Evolutionary conservation across 2,329 filamentous ascomycete species (phyloP).

Genomic region (Pyrenophora tritici-repentis): DNA sequence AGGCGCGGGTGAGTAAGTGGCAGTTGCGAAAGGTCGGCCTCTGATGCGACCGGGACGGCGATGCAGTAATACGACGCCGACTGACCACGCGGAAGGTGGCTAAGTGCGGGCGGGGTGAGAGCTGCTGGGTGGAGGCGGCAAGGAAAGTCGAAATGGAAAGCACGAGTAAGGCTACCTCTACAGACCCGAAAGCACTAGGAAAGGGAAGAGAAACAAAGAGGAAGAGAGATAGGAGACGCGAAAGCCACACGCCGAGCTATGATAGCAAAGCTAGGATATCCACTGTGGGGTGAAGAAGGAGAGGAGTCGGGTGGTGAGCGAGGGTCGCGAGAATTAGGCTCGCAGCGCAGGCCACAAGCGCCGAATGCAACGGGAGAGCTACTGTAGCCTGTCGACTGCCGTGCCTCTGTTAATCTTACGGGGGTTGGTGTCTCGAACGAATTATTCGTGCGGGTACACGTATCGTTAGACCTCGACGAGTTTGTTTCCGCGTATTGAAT

Average conservation of each 20-base stretch:
- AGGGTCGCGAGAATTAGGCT: slow-evolving; percentile 35
- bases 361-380: slow-evolving; percentile 23
- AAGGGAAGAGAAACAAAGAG: slow-evolving; percentile 46
- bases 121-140: slow-evolving; percentile 31
- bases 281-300: slow-evolving; percentile 45
- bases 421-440: background rate
- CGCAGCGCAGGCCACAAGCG: slow-evolving; percentile 24
- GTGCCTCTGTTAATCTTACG: slow-evolving; percentile 6
- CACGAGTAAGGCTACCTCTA: slow-evolving; percentile 32
- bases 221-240: slow-evolving; percentile 43
- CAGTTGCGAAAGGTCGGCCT: slow-evolving; percentile 3
- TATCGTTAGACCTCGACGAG: background rate
- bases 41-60: slow-evolving; percentile 13
- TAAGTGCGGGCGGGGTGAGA: slow-evolving; percentile 24
- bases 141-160: slow-evolving; percentile 37
- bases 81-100: slow-evolving; percentile 17
- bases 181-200: slow-evolving; percentile 41
- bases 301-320: slow-evolving; percentile 28
- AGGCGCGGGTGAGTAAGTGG: slow-evolving; percentile 12
- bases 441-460: background rate
- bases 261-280: slow-evolving; percentile 38
- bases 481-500: slow-evolving; percentile 8
- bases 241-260: slow-evolving; percentile 45
- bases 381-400: slow-evolving; percentile 18
- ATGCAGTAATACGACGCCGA: slow-evolving; percentile 16